Base-by-base conservation (phyloP, 495 filamentous ascomycete species). In the Tuber calosporum region DNA sequence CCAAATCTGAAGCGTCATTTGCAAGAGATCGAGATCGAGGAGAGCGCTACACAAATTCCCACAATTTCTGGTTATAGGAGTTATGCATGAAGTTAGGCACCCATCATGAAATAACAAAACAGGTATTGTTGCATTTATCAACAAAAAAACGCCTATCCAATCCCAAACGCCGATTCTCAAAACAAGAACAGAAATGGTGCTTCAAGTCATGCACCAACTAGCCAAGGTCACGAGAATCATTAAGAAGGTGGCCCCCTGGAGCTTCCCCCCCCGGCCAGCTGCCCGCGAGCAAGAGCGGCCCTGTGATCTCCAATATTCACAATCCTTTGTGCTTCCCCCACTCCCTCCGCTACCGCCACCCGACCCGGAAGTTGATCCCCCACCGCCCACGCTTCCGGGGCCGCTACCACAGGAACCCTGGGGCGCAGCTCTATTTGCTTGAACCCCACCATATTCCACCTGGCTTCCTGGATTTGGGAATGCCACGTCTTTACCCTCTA, bases 381-480 rank as follows among this genome's bases (percentile, higher is more conserved):
- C 41, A 58, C 26, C 4, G 41, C 37, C 36, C 19, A 42, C 66
- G 1, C 30, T 45, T 39, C 75, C 53, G 66, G 67, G 70, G 48
- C 73, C 69, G 69, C 39, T n/a, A 39, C 75, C 79, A 26, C 77
- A 79, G 53, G 26, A 72, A 48, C 77, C 77, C 39, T 41, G 68
- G 13, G 77, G 77, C 5, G 37, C 36, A 22, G 77, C 77, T 38
- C 53, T 70, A 34, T 73, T 71, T 41, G n/a, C 53, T 62, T 15
- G 11, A 26, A 11, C 85, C 83, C 38, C 42, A 4, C 71, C 71
- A 67, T 79, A 79, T 68, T 72, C 69, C 40, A 93, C 87, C 72
- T 90, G 86, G 4, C 85, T 84, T 45, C 89, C 89, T 1, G 88
- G 87, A 73, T 89, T 78, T 4, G 87, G 87, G 81, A 88, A 91